Base-by-base conservation (phyloP, 306 rosid species). In the Morella rubra region DNA sequence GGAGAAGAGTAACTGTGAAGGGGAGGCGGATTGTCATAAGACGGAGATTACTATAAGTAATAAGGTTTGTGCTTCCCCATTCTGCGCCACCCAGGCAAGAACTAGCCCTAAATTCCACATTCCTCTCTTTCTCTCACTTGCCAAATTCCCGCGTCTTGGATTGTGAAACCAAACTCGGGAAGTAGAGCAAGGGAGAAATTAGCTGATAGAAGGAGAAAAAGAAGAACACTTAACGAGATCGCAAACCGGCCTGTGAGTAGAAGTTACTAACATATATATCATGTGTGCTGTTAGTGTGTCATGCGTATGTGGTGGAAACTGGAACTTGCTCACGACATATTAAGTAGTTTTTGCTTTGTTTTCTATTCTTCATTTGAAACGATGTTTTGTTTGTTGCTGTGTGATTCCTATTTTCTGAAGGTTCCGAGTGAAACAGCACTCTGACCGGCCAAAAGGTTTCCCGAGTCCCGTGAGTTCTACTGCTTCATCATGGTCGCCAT, bases 401-500 rank as follows among this genome's bases (percentile, higher is more conserved):
- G 7, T 20, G 15, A 3, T 22, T 5, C 7, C 3, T 58, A 69
- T 9, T n/a, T 32, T 69, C 13, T 69, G 64, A 68, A 46, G 50
- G 18, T 54, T 58, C 42, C 7, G 9, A 2, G 5, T 49, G 53
- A 10, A 70, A 51, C 54, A 59, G 52, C 13, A 3, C 22, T 1
- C 79, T 50, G 69, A 73, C 20, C 67, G 67, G 71, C 59, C 68
- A 79, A 81, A 72, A 51, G 27, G 64, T 16, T 73, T 80, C 49
- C 70, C 55, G 77, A 52, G 41, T 45, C 77, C 53, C 79, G 77
- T 72, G 73, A 77, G 50, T 54, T 68, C 19, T 52, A 49, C 61
- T 41, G 71, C 58, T 73, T 89, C 89, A 90, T 73, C 83, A 96
- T 96, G 99, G 99, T 92, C 82, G 94, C 98, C 6, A 84, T 97